Percentiles rank a stretch among this genome's conserved stretches.
Evolutionary conservation across 2,329 filamentous ascomycete genomes (phyloP).

Genomic region (Claviceps africana): DNA sequence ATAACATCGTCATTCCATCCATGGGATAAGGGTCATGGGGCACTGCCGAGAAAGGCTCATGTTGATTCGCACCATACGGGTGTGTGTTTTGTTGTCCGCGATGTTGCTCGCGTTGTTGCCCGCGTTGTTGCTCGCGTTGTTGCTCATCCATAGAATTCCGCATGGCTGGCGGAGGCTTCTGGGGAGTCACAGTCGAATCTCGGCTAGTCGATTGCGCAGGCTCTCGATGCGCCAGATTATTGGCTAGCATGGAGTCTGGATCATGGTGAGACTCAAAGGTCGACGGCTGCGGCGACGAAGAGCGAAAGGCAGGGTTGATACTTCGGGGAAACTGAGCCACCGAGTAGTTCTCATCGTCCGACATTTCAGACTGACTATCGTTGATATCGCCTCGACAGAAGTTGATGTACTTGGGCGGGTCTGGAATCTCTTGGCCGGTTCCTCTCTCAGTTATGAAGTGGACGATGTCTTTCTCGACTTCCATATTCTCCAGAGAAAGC

Average conservation of each 20-base stretch:
- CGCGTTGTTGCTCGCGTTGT: conserved; percentile 10
- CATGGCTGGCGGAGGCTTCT: conserved; percentile 21
- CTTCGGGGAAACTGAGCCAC: conserved; percentile 91
- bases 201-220: conserved; percentile 29
- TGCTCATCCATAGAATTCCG: conserved; percentile 10
- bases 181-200: conserved; percentile 38
- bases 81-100: conserved; percentile 11
- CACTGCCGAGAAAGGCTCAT: conserved; percentile 49
- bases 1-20: conserved; percentile 97
- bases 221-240: conserved; percentile 50
- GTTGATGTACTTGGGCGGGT: conserved; percentile 96
- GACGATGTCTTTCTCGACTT: conserved; percentile 89
- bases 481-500: conserved; percentile 82
- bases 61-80: conserved; percentile 36
- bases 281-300: conserved; percentile 91
- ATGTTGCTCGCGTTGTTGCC: conserved; percentile 12
- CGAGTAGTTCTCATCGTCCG: conserved; percentile 80
- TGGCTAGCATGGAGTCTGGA: conserved; percentile 58
- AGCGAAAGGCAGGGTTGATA: conserved; percentile 90
- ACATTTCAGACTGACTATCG: conserved; percentile 68
- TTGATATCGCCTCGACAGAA: conserved; percentile 80
- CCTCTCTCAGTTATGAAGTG: conserved; percentile 78
- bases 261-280: conserved; percentile 87
- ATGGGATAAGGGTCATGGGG: conserved; percentile 89
- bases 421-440: conserved; percentile 93